These are phyloP conservation scores for Glycine tomentella DNA, from an alignment of 306 rosid species.

Conservation along the genomic window DNA sequence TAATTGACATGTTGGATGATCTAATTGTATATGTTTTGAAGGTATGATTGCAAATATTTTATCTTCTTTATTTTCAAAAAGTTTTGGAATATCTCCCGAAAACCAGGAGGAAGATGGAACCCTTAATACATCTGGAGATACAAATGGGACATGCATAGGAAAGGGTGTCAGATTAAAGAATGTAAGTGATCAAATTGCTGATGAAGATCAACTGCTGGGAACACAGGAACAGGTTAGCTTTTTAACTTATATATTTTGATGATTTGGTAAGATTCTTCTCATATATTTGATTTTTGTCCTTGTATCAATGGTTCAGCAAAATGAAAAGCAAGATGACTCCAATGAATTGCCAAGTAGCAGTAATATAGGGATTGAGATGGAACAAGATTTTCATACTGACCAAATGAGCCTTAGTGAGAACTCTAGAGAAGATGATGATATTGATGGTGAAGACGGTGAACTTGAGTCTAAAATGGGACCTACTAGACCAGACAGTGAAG, in stretches of 20 bases:
- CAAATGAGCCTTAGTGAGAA: constrained; percentile 77
- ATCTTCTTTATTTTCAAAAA: constrained; percentile 68
- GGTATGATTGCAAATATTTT: constrained; percentile 75
- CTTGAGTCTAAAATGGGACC: constrained; percentile 77
- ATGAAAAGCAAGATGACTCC: no score
- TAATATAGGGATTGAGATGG: constrained; percentile 88
- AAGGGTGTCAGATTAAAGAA: constrained; percentile 82
- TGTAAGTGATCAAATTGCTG: constrained; percentile 88
- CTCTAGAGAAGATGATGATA: constrained; percentile 69
- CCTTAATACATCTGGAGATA: constrained; percentile 60
- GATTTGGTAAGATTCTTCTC: background rate
- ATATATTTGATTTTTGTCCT: constrained; percentile 18
- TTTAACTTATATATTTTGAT: constrained; percentile 17
- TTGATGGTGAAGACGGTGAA: constrained; percentile 64
- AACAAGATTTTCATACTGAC: constrained; percentile 79
- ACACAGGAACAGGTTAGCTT: constrained; percentile 68
- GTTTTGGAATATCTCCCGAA: constrained; percentile 71
- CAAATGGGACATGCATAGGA: constrained; percentile 84
- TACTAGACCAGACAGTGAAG: constrained; percentile 71
- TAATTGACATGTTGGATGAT: constrained; percentile 15
- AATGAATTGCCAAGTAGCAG: constrained; percentile 55
- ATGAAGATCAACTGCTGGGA: constrained; percentile 90
- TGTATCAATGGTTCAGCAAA: constrained; percentile 13
- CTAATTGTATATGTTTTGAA: constrained; percentile 47
- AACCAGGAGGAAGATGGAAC: constrained; percentile 61